Conservation (phyloP, 306 rosid species). For the Hippophae gyantsensis region DNA sequence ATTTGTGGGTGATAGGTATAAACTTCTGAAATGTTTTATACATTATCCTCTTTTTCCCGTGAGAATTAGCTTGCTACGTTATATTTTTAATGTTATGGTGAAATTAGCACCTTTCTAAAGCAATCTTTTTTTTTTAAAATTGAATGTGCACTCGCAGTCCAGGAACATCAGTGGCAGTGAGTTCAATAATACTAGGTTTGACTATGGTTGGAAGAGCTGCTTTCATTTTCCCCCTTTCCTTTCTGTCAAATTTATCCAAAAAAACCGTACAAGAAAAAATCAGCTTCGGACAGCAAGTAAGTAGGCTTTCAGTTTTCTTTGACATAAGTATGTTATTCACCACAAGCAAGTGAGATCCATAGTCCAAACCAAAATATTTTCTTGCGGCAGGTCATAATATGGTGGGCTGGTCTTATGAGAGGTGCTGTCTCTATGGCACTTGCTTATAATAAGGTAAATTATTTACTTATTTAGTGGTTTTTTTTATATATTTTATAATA, state of each 20-base stretch:
- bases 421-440: slow-evolving; percentile 98
- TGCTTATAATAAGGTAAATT: slow-evolving; percentile 85
- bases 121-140: background rate
- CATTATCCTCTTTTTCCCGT: slow-evolving; percentile 3
- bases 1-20: slow-evolving; percentile 84
- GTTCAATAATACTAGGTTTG: slow-evolving; percentile 63
- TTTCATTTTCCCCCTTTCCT: slow-evolving; percentile 83
- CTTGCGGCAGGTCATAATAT: slow-evolving; percentile 52
- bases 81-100: no score
- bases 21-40: background rate
- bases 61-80: no score
- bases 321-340: background rate
- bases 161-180: slow-evolving; percentile 75
- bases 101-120: no score
- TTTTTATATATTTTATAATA: background rate
- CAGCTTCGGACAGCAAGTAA: slow-evolving; percentile 59
- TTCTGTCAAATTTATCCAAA: slow-evolving; percentile 64
- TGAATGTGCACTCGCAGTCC: slow-evolving; percentile 52
- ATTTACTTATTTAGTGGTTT: background rate
- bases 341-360: slow-evolving; percentile 8
- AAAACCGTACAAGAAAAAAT: slow-evolving; percentile 40
- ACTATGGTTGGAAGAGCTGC: slow-evolving; percentile 84
- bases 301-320: slow-evolving; percentile 19
- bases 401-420: slow-evolving; percentile 99
- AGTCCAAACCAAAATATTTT: slow-evolving; percentile 13